A percentile compares a stretch with the other conserved stretches of the same genome.
phyloP scores from a whole-genome alignment of 2,329 filamentous ascomycete species.

The Tolypocladium tundrense region DNA sequence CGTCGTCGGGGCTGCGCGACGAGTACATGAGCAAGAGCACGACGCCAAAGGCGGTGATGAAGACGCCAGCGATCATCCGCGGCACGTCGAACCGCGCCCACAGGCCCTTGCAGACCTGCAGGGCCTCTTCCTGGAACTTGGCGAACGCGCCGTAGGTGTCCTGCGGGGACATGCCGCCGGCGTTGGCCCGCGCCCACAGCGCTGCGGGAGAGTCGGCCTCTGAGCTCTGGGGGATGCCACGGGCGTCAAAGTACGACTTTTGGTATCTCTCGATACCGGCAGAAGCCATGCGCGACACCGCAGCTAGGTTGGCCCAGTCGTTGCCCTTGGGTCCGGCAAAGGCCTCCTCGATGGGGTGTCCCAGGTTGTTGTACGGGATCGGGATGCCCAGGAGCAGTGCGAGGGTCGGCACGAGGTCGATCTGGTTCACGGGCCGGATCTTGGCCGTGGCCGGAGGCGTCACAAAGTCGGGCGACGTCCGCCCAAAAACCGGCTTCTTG shows the following conservation, averaged over 20 bases:
- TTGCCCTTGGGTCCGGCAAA: slow-evolving; percentile 63
- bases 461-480: slow-evolving; percentile 49
- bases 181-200: slow-evolving; percentile 38
- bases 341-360: slow-evolving; percentile 85
- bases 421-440: slow-evolving; percentile 67
- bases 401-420: slow-evolving; percentile 89
- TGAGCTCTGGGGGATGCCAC: slow-evolving; percentile 53
- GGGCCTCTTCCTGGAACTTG: slow-evolving; percentile 67
- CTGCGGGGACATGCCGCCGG: slow-evolving; percentile 26
- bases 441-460: slow-evolving; percentile 63
- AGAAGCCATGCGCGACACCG: slow-evolving; percentile 65
- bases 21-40: slow-evolving; percentile 64
- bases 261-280: slow-evolving; percentile 89
- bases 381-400: slow-evolving; percentile 81
- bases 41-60: slow-evolving; percentile 58
- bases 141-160: slow-evolving; percentile 49
- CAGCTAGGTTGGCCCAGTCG: slow-evolving; percentile 67
- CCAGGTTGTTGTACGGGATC: slow-evolving; percentile 93
- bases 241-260: slow-evolving; percentile 64
- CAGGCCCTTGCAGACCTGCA: slow-evolving; percentile 68
- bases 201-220: slow-evolving; percentile 26
- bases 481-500: slow-evolving; percentile 74
- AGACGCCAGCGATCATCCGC: slow-evolving; percentile 74
- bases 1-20: slow-evolving; percentile 44
- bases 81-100: slow-evolving; percentile 90